These are phyloP conservation scores for Candida ficus DNA, from an alignment of 805 yeast species.

Conservation along the genomic window DNA sequence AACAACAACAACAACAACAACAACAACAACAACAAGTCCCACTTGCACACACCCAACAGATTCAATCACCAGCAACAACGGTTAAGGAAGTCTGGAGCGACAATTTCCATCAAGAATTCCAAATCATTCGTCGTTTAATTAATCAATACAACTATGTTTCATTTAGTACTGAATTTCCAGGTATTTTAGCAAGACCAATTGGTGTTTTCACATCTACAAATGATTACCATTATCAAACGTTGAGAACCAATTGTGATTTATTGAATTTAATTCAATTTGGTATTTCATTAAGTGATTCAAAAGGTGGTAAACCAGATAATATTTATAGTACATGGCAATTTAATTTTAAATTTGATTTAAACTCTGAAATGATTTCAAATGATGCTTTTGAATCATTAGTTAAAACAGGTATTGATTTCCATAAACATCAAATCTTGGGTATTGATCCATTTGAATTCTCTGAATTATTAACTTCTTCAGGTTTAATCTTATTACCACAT, in stretches of 20 bases:
- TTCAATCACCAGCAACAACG: conserved; percentile 31
- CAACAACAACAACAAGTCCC: conserved; percentile 17
- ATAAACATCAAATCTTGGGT: conserved; percentile 67
- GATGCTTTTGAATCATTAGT: conserved; percentile 78
- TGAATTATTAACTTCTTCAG: conserved; percentile 79
- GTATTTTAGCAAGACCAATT: conserved; percentile 92
- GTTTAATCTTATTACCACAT: conserved; percentile 60
- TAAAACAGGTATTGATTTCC: conserved; percentile 80
- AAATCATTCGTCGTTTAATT: conserved; percentile 51
- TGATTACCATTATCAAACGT: conserved; percentile 94
- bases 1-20: conserved; percentile 14
- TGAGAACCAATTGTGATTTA: conserved; percentile 86
- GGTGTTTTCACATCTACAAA: conserved; percentile 86
- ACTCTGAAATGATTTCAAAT: conserved; percentile 76
- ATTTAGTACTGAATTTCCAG: conserved; percentile 91
- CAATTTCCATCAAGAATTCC: conserved; percentile 64
- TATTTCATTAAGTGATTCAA: conserved; percentile 62
- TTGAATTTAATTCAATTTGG: conserved; percentile 84
- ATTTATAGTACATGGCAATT: conserved; percentile 91
- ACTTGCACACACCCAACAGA: conserved; percentile 11
- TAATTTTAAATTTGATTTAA: conserved; percentile 78
- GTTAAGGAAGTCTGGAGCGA: conserved; percentile 71
- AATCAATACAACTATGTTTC: conserved; percentile 55
- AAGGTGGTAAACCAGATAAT: conserved; percentile 64
- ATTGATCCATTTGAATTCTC: conserved; percentile 78